These are phyloP conservation scores for Aspergillus caelatus DNA, from an alignment of 2,329 filamentous ascomycete species.

Conservation along the genomic window DNA sequence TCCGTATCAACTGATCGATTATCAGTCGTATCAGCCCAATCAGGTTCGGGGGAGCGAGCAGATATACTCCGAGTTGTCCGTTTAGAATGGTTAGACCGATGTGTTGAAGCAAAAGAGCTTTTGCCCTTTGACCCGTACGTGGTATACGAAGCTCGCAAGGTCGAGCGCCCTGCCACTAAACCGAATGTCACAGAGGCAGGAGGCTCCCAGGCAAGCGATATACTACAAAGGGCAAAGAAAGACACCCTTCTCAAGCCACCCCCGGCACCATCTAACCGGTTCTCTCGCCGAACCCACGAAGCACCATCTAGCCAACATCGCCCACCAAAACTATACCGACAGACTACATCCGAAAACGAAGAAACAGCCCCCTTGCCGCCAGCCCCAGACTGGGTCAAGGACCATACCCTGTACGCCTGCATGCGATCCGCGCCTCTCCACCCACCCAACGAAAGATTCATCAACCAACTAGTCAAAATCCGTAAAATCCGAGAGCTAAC, in stretches of 20 bases:
- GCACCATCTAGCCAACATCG: constrained; percentile 16
- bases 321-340: constrained; percentile 58
- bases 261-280: background rate
- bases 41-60: constrained; percentile 2
- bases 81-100: constrained; percentile 58
- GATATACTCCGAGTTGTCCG: constrained; percentile 54
- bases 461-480: constrained; percentile 74
- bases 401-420: constrained; percentile 73
- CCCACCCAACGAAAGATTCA: constrained; percentile 74
- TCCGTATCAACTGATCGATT: background rate
- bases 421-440: constrained; percentile 72
- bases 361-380: constrained; percentile 59
- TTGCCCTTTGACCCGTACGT: constrained; percentile 54
- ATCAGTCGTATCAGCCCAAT: background rate
- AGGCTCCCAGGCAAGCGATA: constrained; percentile 29
- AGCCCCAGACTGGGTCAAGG: constrained; percentile 69
- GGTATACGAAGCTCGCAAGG: constrained; percentile 54
- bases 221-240: constrained; percentile 59
- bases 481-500: constrained; percentile 70
- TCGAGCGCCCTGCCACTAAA: constrained; percentile 36
- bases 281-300: constrained; percentile 1
- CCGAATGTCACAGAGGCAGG: background rate
- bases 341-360: constrained; percentile 80
- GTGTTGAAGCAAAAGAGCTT: constrained; percentile 43
- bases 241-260: constrained; percentile 36